Conservation (phyloP, 179 eudicot genomes). For the Silene noctiflora region DNA sequence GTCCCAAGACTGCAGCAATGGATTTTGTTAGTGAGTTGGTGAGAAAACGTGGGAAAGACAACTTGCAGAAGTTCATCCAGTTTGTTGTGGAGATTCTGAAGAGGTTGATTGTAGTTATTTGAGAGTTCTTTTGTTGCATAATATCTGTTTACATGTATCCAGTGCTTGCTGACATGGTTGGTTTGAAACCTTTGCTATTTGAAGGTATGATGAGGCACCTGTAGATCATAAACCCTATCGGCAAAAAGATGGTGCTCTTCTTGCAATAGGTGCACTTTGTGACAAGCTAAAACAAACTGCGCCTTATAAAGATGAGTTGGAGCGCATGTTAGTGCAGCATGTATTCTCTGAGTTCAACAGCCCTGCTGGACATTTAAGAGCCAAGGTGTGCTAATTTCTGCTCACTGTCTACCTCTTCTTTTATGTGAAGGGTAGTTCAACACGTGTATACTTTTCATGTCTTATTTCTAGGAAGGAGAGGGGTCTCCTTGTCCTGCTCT, state of each 20-base stretch:
- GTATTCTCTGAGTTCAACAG: conserved; percentile 95
- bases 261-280: conserved; percentile 95
- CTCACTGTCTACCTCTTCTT: neutral
- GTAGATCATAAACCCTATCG: conserved; percentile 73
- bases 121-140: neutral
- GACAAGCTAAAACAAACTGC: conserved; percentile 86
- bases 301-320: conserved; percentile 93
- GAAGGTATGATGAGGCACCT: conserved; percentile 74
- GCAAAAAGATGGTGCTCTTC: conserved; percentile 97
- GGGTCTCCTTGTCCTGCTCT: neutral
- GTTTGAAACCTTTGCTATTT: conserved; percentile 1
- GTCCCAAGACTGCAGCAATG: conserved; percentile 99
- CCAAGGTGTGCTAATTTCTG: conserved; percentile 57
- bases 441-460: neutral
- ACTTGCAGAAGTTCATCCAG: conserved; percentile 83
- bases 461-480: neutral
- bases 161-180: neutral
- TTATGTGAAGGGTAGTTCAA: neutral
- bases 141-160: neutral
- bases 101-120: conserved; percentile 45
- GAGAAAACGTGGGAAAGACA: conserved; percentile 90
- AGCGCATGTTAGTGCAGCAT: conserved; percentile 90
- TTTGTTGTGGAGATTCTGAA: conserved; percentile 88
- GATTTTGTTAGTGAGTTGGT: conserved; percentile 98
- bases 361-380: conserved; percentile 91